Conservation (phyloP, 2,329 filamentous ascomycete genomes). For the Ophiostoma montium region DNA sequence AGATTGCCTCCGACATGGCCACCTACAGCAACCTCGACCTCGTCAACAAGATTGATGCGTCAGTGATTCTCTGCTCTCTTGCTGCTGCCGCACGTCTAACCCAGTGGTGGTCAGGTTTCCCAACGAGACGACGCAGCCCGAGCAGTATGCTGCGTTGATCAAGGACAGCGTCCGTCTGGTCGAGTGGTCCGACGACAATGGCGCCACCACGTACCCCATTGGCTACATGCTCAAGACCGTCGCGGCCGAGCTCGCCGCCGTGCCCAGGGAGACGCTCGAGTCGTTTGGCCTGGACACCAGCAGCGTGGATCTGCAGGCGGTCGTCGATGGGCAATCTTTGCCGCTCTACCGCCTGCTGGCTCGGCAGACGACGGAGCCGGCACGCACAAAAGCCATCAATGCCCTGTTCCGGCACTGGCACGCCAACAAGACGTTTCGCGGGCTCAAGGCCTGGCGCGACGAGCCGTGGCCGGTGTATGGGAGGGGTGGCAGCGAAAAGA, state of each 20-base stretch:
- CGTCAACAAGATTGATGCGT: constrained; percentile 15
- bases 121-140: constrained; percentile 49
- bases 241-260: constrained; percentile 31
- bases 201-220: constrained; percentile 40
- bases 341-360: constrained; percentile 48
- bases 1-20: constrained; percentile 9
- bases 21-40: constrained; percentile 15
- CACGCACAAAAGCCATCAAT: constrained; percentile 43
- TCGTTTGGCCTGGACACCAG: constrained; percentile 42
- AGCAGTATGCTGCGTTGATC: constrained; percentile 38
- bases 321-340: constrained; percentile 35
- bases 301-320: constrained; percentile 5
- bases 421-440: constrained; percentile 53
- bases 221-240: constrained; percentile 44
- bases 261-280: constrained; percentile 42
- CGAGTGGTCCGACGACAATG: constrained; percentile 47
- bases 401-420: constrained; percentile 54
- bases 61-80: constrained; percentile 1
- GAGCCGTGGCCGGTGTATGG: constrained; percentile 71
- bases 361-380: constrained; percentile 37
- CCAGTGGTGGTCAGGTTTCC: constrained; percentile 48
- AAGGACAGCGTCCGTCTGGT: constrained; percentile 55
- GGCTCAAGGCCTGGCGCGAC: constrained; percentile 66
- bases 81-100: neutral
- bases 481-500: constrained; percentile 28